Percentiles rank a stretch among this genome's conserved stretches.
phyloP scores from a whole-genome alignment of 176 grass and related monocot genomes.

The barley (Hordeum vulgare) region DNA sequence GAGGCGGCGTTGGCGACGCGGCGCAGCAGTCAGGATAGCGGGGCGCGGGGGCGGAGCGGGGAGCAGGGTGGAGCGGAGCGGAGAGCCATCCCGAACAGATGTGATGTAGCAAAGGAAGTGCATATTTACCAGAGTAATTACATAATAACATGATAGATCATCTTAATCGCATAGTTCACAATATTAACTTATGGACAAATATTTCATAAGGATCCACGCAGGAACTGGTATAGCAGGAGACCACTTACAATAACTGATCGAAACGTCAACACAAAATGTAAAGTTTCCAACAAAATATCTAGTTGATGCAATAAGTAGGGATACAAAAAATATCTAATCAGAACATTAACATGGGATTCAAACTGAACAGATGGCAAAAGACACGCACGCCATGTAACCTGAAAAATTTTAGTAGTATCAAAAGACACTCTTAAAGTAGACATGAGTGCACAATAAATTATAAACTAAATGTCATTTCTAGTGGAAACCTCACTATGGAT shows the following conservation, averaged over 20 bases:
- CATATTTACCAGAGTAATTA: not conserved
- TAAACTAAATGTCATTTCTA: not conserved
- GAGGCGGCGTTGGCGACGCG: no score
- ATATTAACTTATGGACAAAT: not conserved
- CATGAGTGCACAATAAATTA: not conserved
- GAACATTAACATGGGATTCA: not conserved
- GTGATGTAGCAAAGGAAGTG: no score
- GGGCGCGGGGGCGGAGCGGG: no score
- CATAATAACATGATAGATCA: not conserved
- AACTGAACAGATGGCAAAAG: not conserved
- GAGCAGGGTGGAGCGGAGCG: no score
- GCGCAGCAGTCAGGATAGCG: no score
- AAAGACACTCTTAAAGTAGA: conserved; percentile 12
- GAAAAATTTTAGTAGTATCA: not conserved
- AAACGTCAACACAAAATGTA: not conserved
- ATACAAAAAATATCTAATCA: not conserved
- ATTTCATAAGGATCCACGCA: conserved; percentile 4
- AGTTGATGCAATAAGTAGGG: not conserved
- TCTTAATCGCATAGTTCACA: not conserved
- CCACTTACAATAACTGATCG: not conserved
- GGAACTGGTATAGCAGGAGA: not conserved
- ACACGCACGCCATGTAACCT: not conserved
- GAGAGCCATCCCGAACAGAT: no score
- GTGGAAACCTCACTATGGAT: conserved; percentile 5
- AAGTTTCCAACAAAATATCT: not conserved